Percentiles rank a stretch among this genome's conserved stretches.
Conservation (phyloP, 2,329 filamentous ascomycete genomes). For the Coniochaeta ligniaria region DNA sequence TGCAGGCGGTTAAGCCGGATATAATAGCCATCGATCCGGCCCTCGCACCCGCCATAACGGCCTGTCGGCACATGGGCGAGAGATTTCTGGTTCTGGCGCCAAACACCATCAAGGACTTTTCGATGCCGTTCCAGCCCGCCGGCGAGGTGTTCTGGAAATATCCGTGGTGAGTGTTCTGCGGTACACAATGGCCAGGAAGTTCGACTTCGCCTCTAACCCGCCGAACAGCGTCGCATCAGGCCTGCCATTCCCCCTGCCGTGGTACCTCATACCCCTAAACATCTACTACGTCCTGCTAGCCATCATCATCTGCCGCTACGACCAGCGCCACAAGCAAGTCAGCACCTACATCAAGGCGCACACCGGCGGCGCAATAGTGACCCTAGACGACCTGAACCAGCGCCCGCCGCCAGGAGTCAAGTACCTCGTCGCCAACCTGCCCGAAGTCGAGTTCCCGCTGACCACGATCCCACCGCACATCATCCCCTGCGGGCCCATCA, state of each 20-base stretch:
- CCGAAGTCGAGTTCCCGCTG: constrained; percentile 31
- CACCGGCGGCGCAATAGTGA: constrained; percentile 10
- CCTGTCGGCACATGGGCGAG: neutral
- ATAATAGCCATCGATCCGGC: constrained; percentile 1
- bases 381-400: neutral
- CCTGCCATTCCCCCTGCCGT: constrained; percentile 37
- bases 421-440: constrained; percentile 18
- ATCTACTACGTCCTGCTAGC: constrained; percentile 26
- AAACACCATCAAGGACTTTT: constrained; percentile 34
- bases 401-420: constrained; percentile 8
- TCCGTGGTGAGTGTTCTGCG: constrained; percentile 23
- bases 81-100: constrained; percentile 30
- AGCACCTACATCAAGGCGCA: constrained; percentile 15
- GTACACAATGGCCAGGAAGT: neutral
- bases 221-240: constrained; percentile 32
- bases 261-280: constrained; percentile 32
- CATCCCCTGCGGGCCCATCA: constrained; percentile 37
- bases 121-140: constrained; percentile 29
- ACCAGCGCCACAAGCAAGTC: constrained; percentile 13
- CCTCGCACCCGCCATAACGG: neutral
- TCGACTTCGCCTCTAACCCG: neutral
- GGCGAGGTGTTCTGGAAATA: constrained; percentile 26
- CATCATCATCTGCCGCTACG: constrained; percentile 10
- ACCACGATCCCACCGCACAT: constrained; percentile 28
- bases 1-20: neutral